These are phyloP conservation scores for Aspergillus campestris DNA, from an alignment of 495 filamentous ascomycete genomes.

Conservation along the genomic window DNA sequence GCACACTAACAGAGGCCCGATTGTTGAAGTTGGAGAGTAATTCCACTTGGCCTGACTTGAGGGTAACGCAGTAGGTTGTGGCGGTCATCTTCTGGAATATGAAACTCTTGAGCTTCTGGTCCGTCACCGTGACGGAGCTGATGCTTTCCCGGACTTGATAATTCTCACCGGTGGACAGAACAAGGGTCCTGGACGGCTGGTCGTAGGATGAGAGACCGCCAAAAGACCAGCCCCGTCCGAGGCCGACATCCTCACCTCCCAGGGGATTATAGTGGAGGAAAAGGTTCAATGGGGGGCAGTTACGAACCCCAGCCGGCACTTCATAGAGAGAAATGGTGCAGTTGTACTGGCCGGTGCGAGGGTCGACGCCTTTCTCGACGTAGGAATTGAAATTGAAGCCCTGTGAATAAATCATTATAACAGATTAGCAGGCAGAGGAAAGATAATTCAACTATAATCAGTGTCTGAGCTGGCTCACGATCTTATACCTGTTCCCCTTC, in stretches of 20 bases:
- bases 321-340: constrained; percentile 2
- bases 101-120: constrained; percentile 9
- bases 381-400: constrained; percentile 2
- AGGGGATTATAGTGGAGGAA: constrained; percentile 1
- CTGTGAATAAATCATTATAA: constrained; percentile 7
- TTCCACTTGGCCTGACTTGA: constrained; percentile 1
- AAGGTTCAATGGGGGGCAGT: constrained; percentile 3
- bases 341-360: constrained; percentile 7
- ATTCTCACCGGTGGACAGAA: constrained; percentile 2
- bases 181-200: neutral
- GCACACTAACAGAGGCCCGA: neutral
- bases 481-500: too few species aligned
- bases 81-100: neutral
- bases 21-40: neutral
- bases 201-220: constrained; percentile 3
- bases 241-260: neutral
- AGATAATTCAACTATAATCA: too few species aligned
- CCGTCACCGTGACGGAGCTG: neutral
- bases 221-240: constrained; percentile 5
- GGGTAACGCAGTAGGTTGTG: too few species aligned
- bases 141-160: neutral
- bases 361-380: constrained; percentile 6
- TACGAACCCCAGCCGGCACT: neutral
- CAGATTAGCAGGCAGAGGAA: too few species aligned
- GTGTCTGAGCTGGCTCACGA: too few species aligned